Base-by-base conservation (phyloP, 2,329 filamentous ascomycete species). In the Claviceps sp. region DNA sequence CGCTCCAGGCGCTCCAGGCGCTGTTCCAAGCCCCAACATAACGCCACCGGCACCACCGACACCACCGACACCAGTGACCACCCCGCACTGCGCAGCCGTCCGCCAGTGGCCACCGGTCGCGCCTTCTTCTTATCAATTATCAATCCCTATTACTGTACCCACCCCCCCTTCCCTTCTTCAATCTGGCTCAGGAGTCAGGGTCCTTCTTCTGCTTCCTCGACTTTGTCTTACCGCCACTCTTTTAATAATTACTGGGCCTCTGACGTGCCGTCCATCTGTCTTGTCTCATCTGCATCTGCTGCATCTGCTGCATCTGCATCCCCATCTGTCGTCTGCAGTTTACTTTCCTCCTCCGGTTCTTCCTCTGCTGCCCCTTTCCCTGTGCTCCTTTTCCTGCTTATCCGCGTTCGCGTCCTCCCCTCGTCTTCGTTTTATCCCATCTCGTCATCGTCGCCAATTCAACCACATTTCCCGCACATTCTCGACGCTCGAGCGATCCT, bases 151-250 rank as follows among this genome's bases (percentile, higher is more conserved):
- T 16, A 20, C 42, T 11, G n/a, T 9, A 11, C 5, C 17, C n/a
- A 20, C 17, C 16, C 23, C 29, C 22, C 20, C 29, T 45, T 45
- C 4, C 9, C 20, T 43, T 34, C 40, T 6, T 11, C 17, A 13
- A 11, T 43, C 17, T 43, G 39, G n/a, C 40, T 42, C 39, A 40
- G 20, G 40, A 22, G 17, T 43, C 40, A 51, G 50, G 44, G 43
- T 51, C 44, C 40, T 47, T 45, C 26, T 36, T 43, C 39, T 34
- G 17, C 47, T 40, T 49, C 22, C 29, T 14, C 22, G 34, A 20
- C 23, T 34, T 50, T 26, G 43, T 29, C 16, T 45, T 45, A 26
- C 22, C 37, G 49, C 49, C 49, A 47, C 49, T 50, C 42, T 22
- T 45, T n/a, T 45, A 14, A 39, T 45, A 14, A 39, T 20, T 29